Percentiles rank a stretch among this genome's conserved stretches.
Conservation (phyloP, 108 stramenopile genomes). For the Mayamaea pseudoterrestris region DNA sequence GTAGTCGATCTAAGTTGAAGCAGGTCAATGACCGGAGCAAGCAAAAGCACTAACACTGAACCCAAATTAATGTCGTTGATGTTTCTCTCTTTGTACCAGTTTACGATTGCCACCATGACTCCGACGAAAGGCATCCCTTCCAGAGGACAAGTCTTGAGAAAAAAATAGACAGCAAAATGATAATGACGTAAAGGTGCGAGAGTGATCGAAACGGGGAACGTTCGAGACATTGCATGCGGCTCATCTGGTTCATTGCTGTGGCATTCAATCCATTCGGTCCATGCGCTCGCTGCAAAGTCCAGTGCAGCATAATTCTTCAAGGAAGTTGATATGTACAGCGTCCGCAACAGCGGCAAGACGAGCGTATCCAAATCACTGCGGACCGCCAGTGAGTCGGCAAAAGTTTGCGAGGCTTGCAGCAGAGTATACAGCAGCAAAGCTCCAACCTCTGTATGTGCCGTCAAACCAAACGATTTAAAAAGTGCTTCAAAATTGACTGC, state of each 20-base stretch:
- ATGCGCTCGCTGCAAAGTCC: not conserved
- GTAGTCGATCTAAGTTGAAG: conserved; percentile 55
- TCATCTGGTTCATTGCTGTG: not conserved
- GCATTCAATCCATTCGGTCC: conserved; percentile 1
- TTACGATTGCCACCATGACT: conserved; percentile 24
- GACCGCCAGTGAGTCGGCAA: conserved; percentile 50
- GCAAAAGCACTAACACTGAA: conserved; percentile 50
- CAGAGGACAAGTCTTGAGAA: conserved; percentile 75
- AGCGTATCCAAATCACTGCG: conserved; percentile 62
- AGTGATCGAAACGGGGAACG: conserved; percentile 55
- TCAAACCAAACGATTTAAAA: conserved; percentile 49
- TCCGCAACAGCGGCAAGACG: conserved; percentile 56
- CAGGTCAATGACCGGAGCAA: conserved; percentile 54
- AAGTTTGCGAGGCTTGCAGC: conserved; percentile 50
- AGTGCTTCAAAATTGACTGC: conserved; percentile 68
- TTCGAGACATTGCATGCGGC: too few species aligned
- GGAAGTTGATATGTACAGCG: conserved; percentile 25
- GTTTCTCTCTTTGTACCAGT: conserved; percentile 72
- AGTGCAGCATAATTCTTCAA: too few species aligned
- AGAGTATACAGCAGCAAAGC: conserved; percentile 59
- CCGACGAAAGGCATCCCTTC: conserved; percentile 63
- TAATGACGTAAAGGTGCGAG: conserved; percentile 71
- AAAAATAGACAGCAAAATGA: conserved; percentile 71
- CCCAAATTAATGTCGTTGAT: conserved; percentile 57
- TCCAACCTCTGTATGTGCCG: conserved; percentile 56